Base-by-base conservation (phyloP, 768 basidiomycete species). In the Leucocoprinus sp. region DNA sequence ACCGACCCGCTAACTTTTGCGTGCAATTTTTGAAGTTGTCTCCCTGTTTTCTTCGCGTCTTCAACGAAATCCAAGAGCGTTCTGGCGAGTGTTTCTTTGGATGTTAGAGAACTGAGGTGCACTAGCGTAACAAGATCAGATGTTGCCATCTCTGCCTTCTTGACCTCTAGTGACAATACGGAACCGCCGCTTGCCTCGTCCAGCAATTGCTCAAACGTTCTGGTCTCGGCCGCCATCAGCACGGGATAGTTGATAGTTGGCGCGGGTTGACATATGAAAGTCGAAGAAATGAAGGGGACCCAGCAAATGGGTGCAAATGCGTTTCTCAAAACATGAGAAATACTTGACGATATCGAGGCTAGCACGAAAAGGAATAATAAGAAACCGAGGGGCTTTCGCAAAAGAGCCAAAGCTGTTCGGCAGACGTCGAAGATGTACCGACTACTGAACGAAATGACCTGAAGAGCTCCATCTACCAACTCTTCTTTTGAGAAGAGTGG, bases 91-190 rank as follows among this genome's bases (percentile, higher is more conserved):
- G 57, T 48, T n/a, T 85, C 80, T 43, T 67, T 76, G 18, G 75
- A 74, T 48, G 65, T 73, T 55, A 90, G 59, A 12, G 80, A 65
- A 58, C 86, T 89, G 49, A 72, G 61, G 12, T 69, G 70, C 12
- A 88, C 79, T 22, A 85, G 66, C 4, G 75, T 70, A 11, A 75
- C 64, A 42, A 90, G 67, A 56, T 90, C 86, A 18, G 61, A 65
- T 1, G 81, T 84, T 11, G 84, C 87, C 74, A 88, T 80, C 53
- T 88, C 81, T 11, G 84, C 80, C 58, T 79, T 81, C 62, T 85
- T 78, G 51, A 90, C 74, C 45, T 84, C 76, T 35, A 84, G 56
- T 4, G 82, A 76, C 28, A 90, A 57, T 4, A 68, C 69, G 0
- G 80, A 75, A 0, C 76, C 74, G 2, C 80, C 78, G 0, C 72